These are phyloP conservation scores for Pyrus communis DNA, from an alignment of 306 rosid genomes.

Conservation along the genomic window DNA sequence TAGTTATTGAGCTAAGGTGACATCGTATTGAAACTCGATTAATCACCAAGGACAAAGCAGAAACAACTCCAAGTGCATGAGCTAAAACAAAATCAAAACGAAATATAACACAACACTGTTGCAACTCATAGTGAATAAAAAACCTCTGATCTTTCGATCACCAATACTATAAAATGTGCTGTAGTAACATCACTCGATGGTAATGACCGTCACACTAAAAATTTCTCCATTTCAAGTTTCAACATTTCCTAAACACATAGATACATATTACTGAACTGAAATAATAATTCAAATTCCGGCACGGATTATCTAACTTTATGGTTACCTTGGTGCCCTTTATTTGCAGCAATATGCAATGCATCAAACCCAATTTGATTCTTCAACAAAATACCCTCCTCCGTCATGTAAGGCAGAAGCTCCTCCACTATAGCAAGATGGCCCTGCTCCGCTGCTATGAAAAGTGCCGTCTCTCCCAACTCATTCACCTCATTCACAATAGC, in stretches of 20 bases:
- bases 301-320: neutral
- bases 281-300: neutral
- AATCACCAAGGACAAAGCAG: neutral
- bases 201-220: neutral
- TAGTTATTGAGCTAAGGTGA: slow-evolving; percentile 2
- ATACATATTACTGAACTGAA: neutral
- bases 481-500: slow-evolving; percentile 75
- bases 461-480: slow-evolving; percentile 72
- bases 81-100: neutral
- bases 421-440: slow-evolving; percentile 52
- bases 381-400: slow-evolving; percentile 34
- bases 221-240: neutral
- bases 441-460: slow-evolving; percentile 64
- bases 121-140: neutral
- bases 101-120: neutral
- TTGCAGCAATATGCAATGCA: slow-evolving; percentile 74
- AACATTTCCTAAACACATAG: neutral
- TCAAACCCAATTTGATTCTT: slow-evolving; percentile 66
- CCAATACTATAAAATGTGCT: neutral
- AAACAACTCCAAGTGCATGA: neutral
- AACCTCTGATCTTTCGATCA: neutral
- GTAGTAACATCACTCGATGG: neutral
- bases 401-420: slow-evolving; percentile 50
- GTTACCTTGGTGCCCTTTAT: slow-evolving; percentile 71
- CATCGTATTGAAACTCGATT: neutral